Evolutionary conservation across 2,329 filamentous ascomycete genomes (phyloP).

Genomic region (Colletotrichum salicis): DNA sequence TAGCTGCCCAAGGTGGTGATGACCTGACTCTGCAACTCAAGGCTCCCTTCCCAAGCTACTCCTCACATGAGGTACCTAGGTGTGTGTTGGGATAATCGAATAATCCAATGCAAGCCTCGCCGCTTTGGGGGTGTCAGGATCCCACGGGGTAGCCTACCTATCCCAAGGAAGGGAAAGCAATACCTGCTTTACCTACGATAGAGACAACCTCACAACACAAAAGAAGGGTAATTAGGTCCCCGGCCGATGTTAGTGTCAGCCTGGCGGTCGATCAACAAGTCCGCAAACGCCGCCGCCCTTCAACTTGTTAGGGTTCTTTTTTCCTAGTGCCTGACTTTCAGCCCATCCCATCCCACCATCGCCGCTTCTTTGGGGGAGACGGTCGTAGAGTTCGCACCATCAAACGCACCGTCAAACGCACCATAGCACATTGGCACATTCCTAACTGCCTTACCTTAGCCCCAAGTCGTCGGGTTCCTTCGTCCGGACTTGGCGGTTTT

Average conservation of each 20-base stretch:
- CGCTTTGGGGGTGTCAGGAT: conserved; percentile 4
- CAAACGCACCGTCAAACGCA: background rate
- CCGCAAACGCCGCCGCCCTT: conserved; percentile 23
- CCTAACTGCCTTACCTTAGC: background rate
- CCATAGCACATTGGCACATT: background rate
- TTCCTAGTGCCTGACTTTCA: background rate
- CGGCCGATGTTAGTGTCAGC: background rate
- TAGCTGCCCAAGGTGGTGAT: background rate
- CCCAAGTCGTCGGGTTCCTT: background rate
- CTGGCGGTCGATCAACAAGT: conserved; percentile 22
- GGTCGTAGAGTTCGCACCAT: background rate
- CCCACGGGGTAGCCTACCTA: background rate
- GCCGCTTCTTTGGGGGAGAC: background rate
- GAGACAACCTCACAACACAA: background rate
- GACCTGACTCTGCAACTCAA: background rate
- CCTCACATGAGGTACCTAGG: background rate
- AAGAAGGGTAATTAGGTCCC: conserved; percentile 6
- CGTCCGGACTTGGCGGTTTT: background rate
- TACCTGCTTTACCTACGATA: background rate
- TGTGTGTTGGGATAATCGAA: conserved; percentile 1
- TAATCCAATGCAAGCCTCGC: conserved; percentile 20
- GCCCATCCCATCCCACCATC: conserved; percentile 3
- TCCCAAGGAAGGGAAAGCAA: background rate
- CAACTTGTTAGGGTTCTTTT: background rate
- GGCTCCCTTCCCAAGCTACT: background rate